Conservation (phyloP, 305 asterid species). For the Fraxinus velutina region DNA sequence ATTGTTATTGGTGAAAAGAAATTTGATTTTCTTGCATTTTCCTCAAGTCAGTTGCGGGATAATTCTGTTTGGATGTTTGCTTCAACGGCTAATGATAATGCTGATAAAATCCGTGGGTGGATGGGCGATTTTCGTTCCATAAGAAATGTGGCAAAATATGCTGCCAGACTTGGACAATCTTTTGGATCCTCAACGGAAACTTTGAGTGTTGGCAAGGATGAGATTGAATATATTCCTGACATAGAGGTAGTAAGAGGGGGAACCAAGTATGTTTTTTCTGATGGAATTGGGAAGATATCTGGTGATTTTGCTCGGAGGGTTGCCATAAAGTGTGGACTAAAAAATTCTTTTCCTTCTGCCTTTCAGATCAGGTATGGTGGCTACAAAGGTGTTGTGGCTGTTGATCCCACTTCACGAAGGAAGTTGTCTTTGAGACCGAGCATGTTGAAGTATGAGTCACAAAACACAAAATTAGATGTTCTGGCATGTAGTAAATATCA, state of each 20-base stretch:
- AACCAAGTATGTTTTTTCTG: conserved; percentile 35
- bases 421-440: conserved; percentile 42
- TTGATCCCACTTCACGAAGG: conserved; percentile 37
- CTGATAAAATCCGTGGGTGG: conserved; percentile 64
- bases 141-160: conserved; percentile 80
- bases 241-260: conserved; percentile 25
- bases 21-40: conserved; percentile 85
- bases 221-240: conserved; percentile 51
- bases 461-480: conserved; percentile 39
- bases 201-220: conserved; percentile 45
- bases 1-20: conserved; percentile 62
- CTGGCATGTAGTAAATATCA: conserved; percentile 45
- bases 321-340: conserved; percentile 42
- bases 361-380: conserved; percentile 52
- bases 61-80: conserved; percentile 97
- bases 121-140: conserved; percentile 77
- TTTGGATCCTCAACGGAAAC: conserved; percentile 89
- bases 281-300: conserved; percentile 54
- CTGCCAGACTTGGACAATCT: conserved; percentile 93
- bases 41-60: conserved; percentile 84
- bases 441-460: conserved; percentile 42
- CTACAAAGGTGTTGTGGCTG: conserved; percentile 52
- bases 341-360: conserved; percentile 35
- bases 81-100: conserved; percentile 38
- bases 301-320: conserved; percentile 37